Percentiles rank a stretch among this genome's conserved stretches.
Conservation (phyloP, 73 alveolate genomes). For the Durusdinium trenchii region DNA sequence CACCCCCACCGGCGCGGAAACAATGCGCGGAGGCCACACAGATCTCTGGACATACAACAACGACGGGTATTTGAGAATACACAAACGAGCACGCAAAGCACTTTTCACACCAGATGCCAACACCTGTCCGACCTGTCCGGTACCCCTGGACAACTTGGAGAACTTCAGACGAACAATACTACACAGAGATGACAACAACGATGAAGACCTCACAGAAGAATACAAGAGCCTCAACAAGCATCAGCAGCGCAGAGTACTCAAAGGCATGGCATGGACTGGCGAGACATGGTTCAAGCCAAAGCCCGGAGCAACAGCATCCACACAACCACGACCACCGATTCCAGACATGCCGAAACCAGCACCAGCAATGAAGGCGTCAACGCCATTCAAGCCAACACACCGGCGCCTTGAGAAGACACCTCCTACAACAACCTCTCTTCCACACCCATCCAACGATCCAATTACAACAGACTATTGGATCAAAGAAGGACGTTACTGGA, state of each 20-base stretch:
- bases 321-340: background rate
- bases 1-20: background rate
- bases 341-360: background rate
- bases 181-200: background rate
- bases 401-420: no score
- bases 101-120: background rate
- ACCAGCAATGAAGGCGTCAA: background rate
- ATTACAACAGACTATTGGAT: slow-evolving; percentile 7
- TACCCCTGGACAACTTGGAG: background rate
- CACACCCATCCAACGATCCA: no score
- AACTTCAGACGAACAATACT: background rate
- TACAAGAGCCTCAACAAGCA: background rate
- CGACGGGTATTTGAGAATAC: background rate
- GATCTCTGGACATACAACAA: slow-evolving; percentile 21
- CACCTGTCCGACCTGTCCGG: background rate
- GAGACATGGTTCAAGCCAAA: slow-evolving; percentile 30
- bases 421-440: no score
- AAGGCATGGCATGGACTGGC: slow-evolving; percentile 4
- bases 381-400: no score
- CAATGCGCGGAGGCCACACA: background rate
- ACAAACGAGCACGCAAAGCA: background rate
- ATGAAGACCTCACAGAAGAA: background rate
- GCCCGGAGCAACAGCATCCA: background rate
- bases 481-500: background rate
- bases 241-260: background rate